Evolutionary conservation across 805 yeast genomes (phyloP).

Genomic region (Suhomyces xylopsoci): DNA sequence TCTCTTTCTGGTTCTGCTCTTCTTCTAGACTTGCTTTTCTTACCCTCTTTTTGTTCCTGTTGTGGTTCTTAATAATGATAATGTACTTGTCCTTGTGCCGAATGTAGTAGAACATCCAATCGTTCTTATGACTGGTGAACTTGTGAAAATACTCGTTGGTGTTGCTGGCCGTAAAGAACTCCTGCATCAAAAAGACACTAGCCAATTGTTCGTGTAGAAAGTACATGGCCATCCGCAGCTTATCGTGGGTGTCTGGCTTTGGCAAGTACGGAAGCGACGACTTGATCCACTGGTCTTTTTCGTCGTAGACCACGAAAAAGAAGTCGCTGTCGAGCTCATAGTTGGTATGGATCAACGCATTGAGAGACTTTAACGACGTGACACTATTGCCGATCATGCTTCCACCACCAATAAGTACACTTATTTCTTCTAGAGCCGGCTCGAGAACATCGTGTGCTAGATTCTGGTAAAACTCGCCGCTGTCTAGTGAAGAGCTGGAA

Average conservation of each 20-base stretch:
- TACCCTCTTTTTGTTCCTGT: constrained; percentile 17
- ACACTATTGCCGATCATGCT: constrained; percentile 25
- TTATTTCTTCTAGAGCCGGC: constrained; percentile 24
- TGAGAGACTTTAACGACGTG: constrained; percentile 26
- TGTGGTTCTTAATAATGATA: constrained; percentile 34
- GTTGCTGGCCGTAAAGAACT: constrained; percentile 19
- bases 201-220: constrained; percentile 41
- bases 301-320: constrained; percentile 35
- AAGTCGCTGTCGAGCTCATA: constrained; percentile 30
- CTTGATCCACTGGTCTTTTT: constrained; percentile 19
- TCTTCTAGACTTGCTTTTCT: neutral
- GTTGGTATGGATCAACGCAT: constrained; percentile 8
- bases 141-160: constrained; percentile 39
- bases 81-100: constrained; percentile 27
- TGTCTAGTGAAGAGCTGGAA: constrained; percentile 19
- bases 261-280: constrained; percentile 40
- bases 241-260: neutral
- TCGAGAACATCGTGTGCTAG: constrained; percentile 14
- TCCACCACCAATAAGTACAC: constrained; percentile 12
- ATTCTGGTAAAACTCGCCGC: constrained; percentile 19
- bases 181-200: constrained; percentile 27
- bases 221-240: constrained; percentile 23
- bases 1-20: constrained; percentile 7
- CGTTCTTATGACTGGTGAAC: constrained; percentile 34
- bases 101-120: constrained; percentile 43